phyloP scores from a whole-genome alignment of 768 basidiomycete genomes.

The Lactarius hatsudake region DNA sequence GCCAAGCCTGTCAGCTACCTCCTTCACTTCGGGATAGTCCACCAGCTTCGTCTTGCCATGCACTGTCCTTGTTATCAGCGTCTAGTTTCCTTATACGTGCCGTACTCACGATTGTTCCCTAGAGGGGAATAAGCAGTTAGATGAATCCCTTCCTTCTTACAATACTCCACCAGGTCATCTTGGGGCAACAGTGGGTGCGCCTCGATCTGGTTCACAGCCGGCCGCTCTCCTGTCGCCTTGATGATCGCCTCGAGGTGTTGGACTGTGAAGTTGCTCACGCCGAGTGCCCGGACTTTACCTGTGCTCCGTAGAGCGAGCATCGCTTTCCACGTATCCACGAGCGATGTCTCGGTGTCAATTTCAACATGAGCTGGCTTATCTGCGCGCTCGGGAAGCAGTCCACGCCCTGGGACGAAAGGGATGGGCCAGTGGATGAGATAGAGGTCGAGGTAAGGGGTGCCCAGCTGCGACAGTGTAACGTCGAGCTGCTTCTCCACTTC shows the following conservation, averaged over 20 bases:
- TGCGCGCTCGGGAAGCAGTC: conserved; percentile 51
- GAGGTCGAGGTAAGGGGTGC: conserved; percentile 74
- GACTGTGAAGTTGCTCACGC: conserved; percentile 81
- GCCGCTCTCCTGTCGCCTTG: conserved; percentile 66
- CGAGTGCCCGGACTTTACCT: conserved; percentile 68
- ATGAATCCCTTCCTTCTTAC: conserved; percentile 66
- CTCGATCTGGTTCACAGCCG: conserved; percentile 80
- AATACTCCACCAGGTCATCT: conserved; percentile 66
- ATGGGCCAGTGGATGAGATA: conserved; percentile 84
- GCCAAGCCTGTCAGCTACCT: conserved; percentile 58
- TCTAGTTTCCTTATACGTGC: background rate
- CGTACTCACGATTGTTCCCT: conserved; percentile 66
- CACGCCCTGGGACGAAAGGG: conserved; percentile 55
- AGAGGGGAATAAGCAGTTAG: conserved; percentile 70
- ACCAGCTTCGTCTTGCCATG: conserved; percentile 62
- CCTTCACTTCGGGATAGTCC: conserved; percentile 58
- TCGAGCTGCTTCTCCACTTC: conserved; percentile 73
- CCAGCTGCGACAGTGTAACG: conserved; percentile 69
- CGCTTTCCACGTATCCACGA: conserved; percentile 84
- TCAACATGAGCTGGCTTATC: conserved; percentile 45
- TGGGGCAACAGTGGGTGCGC: conserved; percentile 79
- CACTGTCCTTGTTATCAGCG: conserved; percentile 38
- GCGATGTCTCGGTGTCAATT: conserved; percentile 54
- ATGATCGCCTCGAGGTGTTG: conserved; percentile 64
- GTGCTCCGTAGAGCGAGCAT: conserved; percentile 67